A percentile compares a stretch with the other conserved stretches of the same genome.
Conservation (phyloP, 768 basidiomycete species). For the Hypsizygus marmoreus region DNA sequence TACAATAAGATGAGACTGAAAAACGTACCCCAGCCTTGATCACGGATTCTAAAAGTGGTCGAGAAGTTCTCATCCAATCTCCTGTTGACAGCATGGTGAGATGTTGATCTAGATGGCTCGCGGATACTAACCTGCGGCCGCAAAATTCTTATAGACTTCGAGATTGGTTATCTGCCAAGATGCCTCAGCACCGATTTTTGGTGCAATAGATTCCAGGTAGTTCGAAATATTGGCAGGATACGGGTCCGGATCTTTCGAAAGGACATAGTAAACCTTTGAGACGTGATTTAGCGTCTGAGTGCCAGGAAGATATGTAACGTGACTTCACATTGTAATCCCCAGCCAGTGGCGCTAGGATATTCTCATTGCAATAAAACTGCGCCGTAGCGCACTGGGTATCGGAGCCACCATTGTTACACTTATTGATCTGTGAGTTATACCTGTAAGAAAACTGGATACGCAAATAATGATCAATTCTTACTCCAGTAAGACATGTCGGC, state of each 20-base stretch:
- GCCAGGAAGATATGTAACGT: neutral
- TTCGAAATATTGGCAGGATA: conserved; percentile 48
- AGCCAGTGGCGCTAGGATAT: conserved; percentile 53
- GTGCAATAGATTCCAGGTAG: conserved; percentile 29
- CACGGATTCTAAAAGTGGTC: conserved; percentile 55
- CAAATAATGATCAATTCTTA: conserved; percentile 41
- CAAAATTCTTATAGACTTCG: conserved; percentile 51
- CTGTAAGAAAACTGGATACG: too few relatives aligned
- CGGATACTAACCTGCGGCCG: conserved; percentile 45
- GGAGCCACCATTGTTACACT: conserved; percentile 50
- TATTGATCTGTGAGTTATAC: conserved; percentile 47
- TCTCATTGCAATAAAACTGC: conserved; percentile 58
- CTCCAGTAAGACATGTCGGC: conserved; percentile 46
- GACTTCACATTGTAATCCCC: conserved; percentile 52
- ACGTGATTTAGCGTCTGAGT: neutral
- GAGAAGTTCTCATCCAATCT: conserved; percentile 60
- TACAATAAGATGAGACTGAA: neutral
- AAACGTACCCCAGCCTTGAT: conserved; percentile 55
- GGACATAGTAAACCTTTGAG: conserved; percentile 50
- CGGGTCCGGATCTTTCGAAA: conserved; percentile 43
- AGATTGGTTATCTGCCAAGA: conserved; percentile 43
- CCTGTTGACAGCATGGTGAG: too few relatives aligned
- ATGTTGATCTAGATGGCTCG: too few relatives aligned
- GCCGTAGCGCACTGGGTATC: conserved; percentile 56
- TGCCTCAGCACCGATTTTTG: conserved; percentile 45